Evolutionary conservation across 768 basidiomycete genomes (phyloP).

Genomic region (Floccularia luteovirens): DNA sequence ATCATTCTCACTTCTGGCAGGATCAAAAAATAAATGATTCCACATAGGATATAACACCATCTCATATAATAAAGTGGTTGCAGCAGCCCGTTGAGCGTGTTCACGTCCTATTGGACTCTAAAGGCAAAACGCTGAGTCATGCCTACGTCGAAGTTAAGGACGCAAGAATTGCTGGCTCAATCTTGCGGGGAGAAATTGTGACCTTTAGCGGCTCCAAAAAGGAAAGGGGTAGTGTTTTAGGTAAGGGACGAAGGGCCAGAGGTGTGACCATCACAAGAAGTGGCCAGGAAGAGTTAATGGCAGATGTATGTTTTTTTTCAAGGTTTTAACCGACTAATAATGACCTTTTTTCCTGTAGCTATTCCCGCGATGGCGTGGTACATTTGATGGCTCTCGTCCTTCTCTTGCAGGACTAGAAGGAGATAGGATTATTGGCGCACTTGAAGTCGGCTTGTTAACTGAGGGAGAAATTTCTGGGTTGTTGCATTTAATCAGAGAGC

Average conservation of each 20-base stretch:
- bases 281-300: constrained; percentile 77
- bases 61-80: constrained; percentile 60
- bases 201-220: constrained; percentile 21
- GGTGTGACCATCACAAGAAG: constrained; percentile 81
- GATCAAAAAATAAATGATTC: constrained; percentile 4
- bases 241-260: constrained; percentile 69
- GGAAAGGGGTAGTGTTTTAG: constrained; percentile 59
- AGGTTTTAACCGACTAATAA: not conserved
- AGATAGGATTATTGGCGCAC: constrained; percentile 47
- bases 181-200: constrained; percentile 50
- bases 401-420: constrained; percentile 58
- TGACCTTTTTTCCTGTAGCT: constrained; percentile 31
- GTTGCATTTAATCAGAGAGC: constrained; percentile 64
- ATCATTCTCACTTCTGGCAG: not conserved
- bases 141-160: constrained; percentile 72
- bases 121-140: constrained; percentile 81
- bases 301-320: constrained; percentile 38
- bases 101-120: constrained; percentile 72
- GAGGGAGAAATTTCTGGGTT: constrained; percentile 62
- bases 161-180: constrained; percentile 54
- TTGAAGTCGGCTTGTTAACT: constrained; percentile 60
- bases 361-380: constrained; percentile 77
- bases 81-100: constrained; percentile 63
- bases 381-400: constrained; percentile 62
- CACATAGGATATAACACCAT: constrained; percentile 74